Percentiles rank a stretch among this genome's conserved stretches.
These are phyloP conservation scores for Buddleja alternifolia DNA, from an alignment of 257 asterid genomes.

Conservation along the genomic window DNA sequence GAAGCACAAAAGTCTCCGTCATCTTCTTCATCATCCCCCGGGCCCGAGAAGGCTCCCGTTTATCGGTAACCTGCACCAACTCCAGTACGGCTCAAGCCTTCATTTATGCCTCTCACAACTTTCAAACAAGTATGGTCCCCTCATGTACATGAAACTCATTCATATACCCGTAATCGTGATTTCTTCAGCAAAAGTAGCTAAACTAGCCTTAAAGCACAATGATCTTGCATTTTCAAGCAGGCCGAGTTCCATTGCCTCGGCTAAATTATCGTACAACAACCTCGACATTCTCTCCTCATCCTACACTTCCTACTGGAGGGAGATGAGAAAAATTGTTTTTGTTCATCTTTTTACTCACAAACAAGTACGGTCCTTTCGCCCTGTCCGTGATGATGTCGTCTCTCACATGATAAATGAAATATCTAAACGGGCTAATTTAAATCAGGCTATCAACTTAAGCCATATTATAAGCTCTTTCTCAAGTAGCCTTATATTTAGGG, in stretches of 20 bases:
- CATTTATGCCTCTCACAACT: not conserved
- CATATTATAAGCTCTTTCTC: not conserved
- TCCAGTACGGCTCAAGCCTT: not conserved
- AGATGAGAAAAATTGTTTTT: not conserved
- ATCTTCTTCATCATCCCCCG: not conserved
- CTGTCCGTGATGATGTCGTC: conserved; percentile 6
- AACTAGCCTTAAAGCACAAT: not conserved
- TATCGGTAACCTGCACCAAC: conserved; percentile 14
- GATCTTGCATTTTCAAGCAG: conserved; percentile 15
- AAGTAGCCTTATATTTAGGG: conserved; percentile 1
- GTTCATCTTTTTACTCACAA: not conserved
- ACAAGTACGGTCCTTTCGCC: not conserved
- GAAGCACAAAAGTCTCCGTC: no score
- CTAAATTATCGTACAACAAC: conserved; percentile 16
- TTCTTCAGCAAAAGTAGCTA: conserved; percentile 4
- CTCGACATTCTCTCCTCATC: conserved; percentile 3
- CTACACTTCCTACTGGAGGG: not conserved
- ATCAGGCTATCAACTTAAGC: not conserved
- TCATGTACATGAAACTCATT: not conserved
- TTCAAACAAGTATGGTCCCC: conserved; percentile 19
- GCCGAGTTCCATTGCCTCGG: not conserved
- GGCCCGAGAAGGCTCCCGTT: conserved; percentile 21
- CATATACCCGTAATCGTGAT: not conserved
- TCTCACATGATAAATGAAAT: conserved; percentile 2
- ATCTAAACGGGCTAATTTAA: not conserved